Conservation (phyloP, 2,329 filamentous ascomycete genomes). For the Beauveria scarabaeidicola region DNA sequence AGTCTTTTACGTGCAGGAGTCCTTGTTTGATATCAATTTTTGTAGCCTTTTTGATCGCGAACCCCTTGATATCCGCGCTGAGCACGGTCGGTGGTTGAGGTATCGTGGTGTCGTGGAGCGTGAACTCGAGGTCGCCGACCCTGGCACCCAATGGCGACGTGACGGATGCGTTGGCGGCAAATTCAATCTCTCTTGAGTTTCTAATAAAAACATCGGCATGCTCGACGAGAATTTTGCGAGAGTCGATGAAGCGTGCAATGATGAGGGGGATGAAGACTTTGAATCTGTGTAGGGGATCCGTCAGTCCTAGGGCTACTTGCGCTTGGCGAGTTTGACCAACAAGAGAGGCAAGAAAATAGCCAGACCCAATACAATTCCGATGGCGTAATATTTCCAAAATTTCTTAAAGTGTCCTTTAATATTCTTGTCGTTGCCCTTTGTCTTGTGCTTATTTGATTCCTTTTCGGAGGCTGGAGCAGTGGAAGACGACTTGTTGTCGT, state of each 20-base stretch:
- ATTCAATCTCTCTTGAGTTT: background rate
- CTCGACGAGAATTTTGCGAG: background rate
- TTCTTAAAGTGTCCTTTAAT: background rate
- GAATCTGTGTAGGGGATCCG: background rate
- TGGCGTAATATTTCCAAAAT: background rate
- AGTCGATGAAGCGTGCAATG: constrained; percentile 2
- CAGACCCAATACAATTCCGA: background rate
- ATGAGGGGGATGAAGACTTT: constrained; percentile 4
- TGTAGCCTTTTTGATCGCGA: background rate
- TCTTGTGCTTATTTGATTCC: background rate
- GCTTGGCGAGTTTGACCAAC: constrained; percentile 7
- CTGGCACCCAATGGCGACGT: background rate
- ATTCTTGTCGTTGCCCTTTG: background rate
- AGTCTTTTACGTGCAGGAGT: background rate
- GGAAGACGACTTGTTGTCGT: background rate
- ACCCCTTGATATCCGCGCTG: background rate
- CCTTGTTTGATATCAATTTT: background rate
- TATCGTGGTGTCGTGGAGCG: background rate
- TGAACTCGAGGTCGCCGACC: constrained; percentile 4
- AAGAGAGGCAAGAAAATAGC: background rate
- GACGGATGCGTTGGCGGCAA: background rate
- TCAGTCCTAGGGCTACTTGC: background rate
- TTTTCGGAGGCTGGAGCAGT: background rate
- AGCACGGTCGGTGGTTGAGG: background rate
- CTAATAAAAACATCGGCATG: background rate